phyloP scores from a whole-genome alignment of 2,329 filamentous ascomycete genomes.

The Paracorniculantispora psalliotae region DNA sequence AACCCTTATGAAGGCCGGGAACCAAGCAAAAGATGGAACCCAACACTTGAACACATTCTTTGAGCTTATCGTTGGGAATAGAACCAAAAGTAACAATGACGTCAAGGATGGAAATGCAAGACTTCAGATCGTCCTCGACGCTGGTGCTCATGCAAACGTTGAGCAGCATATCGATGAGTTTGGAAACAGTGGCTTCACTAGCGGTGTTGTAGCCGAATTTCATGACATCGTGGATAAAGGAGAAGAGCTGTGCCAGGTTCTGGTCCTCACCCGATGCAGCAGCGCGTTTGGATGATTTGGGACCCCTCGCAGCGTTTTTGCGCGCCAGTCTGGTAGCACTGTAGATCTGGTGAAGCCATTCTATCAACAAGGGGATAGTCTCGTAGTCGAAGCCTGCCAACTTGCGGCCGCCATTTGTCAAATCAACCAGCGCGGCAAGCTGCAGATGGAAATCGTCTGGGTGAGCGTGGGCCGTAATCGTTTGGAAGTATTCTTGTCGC shows the following conservation, averaged over 20 bases:
- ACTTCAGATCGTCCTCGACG: conserved; percentile 57
- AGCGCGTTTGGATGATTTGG: conserved; percentile 34
- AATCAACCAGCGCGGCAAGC: conserved; percentile 56
- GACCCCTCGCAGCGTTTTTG: conserved; percentile 38
- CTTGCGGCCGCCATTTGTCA: conserved; percentile 57
- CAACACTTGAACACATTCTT: conserved; percentile 63
- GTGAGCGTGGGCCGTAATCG: conserved; percentile 50
- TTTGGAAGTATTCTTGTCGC: conserved; percentile 60
- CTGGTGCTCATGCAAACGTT: conserved; percentile 65
- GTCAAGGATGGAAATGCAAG: conserved; percentile 64
- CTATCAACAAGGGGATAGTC: conserved; percentile 56
- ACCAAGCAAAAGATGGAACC: conserved; percentile 68
- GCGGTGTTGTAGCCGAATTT: conserved; percentile 72
- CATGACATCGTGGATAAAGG: conserved; percentile 61
- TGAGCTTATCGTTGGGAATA: conserved; percentile 59
- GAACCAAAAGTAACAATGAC: conserved; percentile 67
- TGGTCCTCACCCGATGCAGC: conserved; percentile 50
- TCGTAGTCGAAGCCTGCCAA: conserved; percentile 65
- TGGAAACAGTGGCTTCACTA: conserved; percentile 55
- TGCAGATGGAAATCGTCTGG: conserved; percentile 63
- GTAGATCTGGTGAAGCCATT: conserved; percentile 56
- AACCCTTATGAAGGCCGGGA: conserved; percentile 51
- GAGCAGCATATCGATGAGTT: conserved; percentile 58
- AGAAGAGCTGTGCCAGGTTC: conserved; percentile 59
- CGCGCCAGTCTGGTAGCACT: conserved; percentile 47